Base-by-base conservation (phyloP, 2,329 filamentous ascomycete genomes). In the Xylaria sp. region DNA sequence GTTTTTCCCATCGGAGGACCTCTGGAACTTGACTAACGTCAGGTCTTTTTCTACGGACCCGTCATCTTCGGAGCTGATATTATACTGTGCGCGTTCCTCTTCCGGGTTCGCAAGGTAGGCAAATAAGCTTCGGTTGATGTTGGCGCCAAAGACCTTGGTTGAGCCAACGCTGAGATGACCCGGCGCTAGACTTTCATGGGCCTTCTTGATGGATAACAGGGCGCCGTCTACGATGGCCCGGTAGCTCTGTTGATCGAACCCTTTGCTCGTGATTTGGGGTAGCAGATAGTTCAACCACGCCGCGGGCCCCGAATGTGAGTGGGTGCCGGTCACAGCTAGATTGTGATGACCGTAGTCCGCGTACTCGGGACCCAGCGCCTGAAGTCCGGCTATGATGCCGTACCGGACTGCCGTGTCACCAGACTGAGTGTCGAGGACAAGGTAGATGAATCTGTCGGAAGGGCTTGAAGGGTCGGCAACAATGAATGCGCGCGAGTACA, bases 201-300 rank as follows among this genome's bases (percentile, higher is more conserved):
- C 95, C 49, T 91, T 85, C 74, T 90, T 84, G 72, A 98, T 94
- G 0, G 94, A 96, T 1, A 93, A 81, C 1, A 97, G 76, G 1
- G 93, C 90, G 1, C 95, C 95, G 72, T 96, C 89, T 0, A 98
- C 93, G 68, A 98, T 93, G 31, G 95, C 94, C 70, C 90, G 86
- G 75, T 97, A 97, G 74, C 92, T 96, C 78, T 96, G 92, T 74
- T 89, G 89, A 79, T 93, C 87, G 73, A 97, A 97, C 0, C 95
- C 95, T 65, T 91, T 86, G 74, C 90, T 94, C 0, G 95, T 96
- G 70, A 98, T 91, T 76, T 97, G 94, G 7, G 94, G 95, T 5
- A 97, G 84, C 10, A 98, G 85, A 76, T 97, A 98, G 80, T 98
- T 98, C 77, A 96, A 84, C 93, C 94, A 98, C 5, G 92, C 95